Percentiles rank a stretch among this genome's conserved stretches.
Conservation (phyloP, 352 stramenopile genomes). For the Phytopythium chamaehyphon region DNA sequence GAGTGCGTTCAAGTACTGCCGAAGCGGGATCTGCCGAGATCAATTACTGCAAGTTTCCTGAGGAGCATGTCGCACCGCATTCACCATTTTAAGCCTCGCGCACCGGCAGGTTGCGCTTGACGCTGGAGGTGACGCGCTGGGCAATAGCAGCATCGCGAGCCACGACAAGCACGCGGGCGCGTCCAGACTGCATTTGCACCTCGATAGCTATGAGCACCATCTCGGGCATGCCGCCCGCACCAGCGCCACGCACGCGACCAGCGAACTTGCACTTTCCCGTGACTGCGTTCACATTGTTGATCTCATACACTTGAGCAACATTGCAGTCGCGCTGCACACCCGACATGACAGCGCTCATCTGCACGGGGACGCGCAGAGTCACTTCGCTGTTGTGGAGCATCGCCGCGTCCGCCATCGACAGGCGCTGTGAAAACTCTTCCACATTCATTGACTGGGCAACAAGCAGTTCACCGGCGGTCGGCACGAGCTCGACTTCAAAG, state of each 20-base stretch:
- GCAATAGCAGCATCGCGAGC: slow-evolving; percentile 47
- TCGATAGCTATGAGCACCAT: slow-evolving; percentile 56
- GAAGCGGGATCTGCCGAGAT: no score
- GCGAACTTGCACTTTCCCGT: slow-evolving; percentile 72
- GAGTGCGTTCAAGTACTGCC: no score
- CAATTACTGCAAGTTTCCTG: not conserved
- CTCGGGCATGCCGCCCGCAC: slow-evolving; percentile 22
- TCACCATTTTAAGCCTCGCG: slow-evolving; percentile 1
- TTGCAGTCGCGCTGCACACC: slow-evolving; percentile 54
- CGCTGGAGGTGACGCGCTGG: slow-evolving; percentile 39
- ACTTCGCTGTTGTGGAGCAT: slow-evolving; percentile 60
- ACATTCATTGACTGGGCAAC: slow-evolving; percentile 65
- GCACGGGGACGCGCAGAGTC: slow-evolving; percentile 37
- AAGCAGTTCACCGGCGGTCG: slow-evolving; percentile 62
- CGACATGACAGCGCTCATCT: slow-evolving; percentile 47
- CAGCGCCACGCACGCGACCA: slow-evolving; percentile 43
- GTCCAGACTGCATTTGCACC: slow-evolving; percentile 57
- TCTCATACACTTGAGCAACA: slow-evolving; percentile 70
- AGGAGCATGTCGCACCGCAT: not conserved
- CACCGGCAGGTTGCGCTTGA: slow-evolving; percentile 41
- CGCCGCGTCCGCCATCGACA: slow-evolving; percentile 51
- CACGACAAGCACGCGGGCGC: slow-evolving; percentile 60
- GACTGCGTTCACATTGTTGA: slow-evolving; percentile 59
- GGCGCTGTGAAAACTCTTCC: slow-evolving; percentile 66
- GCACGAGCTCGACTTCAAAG: slow-evolving; percentile 56